These are phyloP conservation scores for Aspergillus quadrilineatus DNA, from an alignment of 2,329 filamentous ascomycete genomes.

Conservation along the genomic window DNA sequence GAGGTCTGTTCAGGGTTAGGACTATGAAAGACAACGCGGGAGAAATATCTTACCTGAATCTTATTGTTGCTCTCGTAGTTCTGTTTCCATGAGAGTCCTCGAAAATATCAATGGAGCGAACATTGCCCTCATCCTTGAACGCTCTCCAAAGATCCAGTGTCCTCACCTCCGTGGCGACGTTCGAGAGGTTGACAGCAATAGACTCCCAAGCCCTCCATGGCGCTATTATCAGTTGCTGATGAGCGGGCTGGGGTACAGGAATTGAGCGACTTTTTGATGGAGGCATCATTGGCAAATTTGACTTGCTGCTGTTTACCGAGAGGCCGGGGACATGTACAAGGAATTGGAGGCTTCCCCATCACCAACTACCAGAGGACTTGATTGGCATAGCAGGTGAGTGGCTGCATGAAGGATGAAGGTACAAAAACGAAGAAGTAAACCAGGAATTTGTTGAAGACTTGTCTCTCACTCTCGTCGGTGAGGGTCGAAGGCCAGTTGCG, in stretches of 20 bases:
- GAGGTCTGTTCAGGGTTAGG: slow-evolving; percentile 42
- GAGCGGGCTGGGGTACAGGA: slow-evolving; percentile 2
- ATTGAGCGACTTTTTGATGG: not conserved
- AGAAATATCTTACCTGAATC: slow-evolving; percentile 48
- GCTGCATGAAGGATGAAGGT: not conserved
- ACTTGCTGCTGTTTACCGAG: not conserved
- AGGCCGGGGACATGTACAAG: not conserved
- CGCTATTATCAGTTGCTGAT: slow-evolving; percentile 16
- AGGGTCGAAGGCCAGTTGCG: not conserved
- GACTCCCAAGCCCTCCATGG: slow-evolving; percentile 44
- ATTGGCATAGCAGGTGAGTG: not conserved
- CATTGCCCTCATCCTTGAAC: slow-evolving; percentile 54
- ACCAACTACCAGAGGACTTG: not conserved
- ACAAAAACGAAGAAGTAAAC: not conserved
- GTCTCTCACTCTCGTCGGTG: not conserved
- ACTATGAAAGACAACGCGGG: not conserved
- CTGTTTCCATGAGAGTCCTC: slow-evolving; percentile 44
- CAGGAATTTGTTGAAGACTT: not conserved
- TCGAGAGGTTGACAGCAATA: slow-evolving; percentile 36
- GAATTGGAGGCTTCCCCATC: not conserved
- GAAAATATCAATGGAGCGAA: slow-evolving; percentile 59
- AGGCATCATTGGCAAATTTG: not conserved
- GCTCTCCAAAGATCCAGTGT: slow-evolving; percentile 50
- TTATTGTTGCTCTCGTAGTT: slow-evolving; percentile 49
- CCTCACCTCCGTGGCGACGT: slow-evolving; percentile 36